phyloP scores from a whole-genome alignment of 371 early-diverging fungal species.

The Saksenaea oblongispora region DNA sequence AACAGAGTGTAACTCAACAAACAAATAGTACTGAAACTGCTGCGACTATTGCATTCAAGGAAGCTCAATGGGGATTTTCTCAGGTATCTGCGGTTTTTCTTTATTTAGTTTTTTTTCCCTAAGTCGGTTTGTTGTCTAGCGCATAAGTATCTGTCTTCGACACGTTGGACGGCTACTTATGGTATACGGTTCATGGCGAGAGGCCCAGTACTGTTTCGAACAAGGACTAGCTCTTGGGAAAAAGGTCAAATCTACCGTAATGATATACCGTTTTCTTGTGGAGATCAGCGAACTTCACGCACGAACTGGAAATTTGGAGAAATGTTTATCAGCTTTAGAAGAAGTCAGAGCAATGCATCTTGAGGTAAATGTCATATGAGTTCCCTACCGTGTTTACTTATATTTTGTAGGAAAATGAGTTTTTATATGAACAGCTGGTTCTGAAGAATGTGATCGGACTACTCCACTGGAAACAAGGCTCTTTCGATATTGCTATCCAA shows the following conservation, averaged over 20 bases:
- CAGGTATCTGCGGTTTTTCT: conserved; percentile 16
- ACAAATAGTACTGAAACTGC: background rate
- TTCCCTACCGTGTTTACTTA: background rate
- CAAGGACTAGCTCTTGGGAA: conserved; percentile 60
- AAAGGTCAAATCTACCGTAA: conserved; percentile 47
- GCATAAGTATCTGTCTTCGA: conserved; percentile 48
- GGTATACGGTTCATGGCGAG: conserved; percentile 65
- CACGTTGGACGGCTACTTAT: conserved; percentile 59
- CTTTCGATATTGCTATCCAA: conserved; percentile 41
- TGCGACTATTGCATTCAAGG: conserved; percentile 25
- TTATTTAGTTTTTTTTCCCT: conserved; percentile 2
- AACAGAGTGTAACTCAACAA: background rate
- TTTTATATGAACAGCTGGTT: conserved; percentile 24
- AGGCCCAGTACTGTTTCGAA: conserved; percentile 68
- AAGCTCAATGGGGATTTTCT: conserved; percentile 45
- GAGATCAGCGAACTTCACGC: conserved; percentile 57
- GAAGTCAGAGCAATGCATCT: conserved; percentile 21
- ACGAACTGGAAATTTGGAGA: conserved; percentile 45
- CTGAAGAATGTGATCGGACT: conserved; percentile 50
- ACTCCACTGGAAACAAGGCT: conserved; percentile 34
- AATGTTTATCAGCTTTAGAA: conserved; percentile 37
- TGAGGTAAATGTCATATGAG: conserved; percentile 9
- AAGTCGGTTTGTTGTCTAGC: conserved; percentile 13
- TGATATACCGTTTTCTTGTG: conserved; percentile 45
- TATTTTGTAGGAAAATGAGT: conserved; percentile 11